Conservation (phyloP, 2,329 filamentous ascomycete species). For the Alternaria postmessia region DNA sequence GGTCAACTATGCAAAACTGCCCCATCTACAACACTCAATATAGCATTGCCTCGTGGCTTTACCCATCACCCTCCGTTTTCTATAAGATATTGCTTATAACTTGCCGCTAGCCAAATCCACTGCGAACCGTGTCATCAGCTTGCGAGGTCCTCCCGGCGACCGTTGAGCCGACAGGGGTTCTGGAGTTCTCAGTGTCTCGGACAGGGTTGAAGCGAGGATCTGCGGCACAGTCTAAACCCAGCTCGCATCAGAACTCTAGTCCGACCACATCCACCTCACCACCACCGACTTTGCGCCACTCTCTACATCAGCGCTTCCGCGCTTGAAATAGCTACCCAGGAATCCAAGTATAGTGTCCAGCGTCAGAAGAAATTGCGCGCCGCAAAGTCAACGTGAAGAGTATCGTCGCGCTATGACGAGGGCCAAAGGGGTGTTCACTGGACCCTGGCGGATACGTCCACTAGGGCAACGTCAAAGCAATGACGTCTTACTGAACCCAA, state of each 20-base stretch:
- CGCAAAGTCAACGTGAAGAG: conserved; percentile 12
- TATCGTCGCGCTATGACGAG: neutral
- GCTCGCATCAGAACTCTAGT: conserved; percentile 41
- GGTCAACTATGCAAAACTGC: neutral
- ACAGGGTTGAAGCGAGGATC: conserved; percentile 38
- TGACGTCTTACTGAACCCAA: conserved; percentile 16
- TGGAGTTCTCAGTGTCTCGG: conserved; percentile 36
- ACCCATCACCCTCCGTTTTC: conserved; percentile 4
- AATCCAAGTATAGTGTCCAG: conserved; percentile 26
- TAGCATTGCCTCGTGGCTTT: neutral
- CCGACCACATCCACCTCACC: conserved; percentile 34
- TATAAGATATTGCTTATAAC: conserved; percentile 17
- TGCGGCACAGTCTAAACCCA: conserved; percentile 41
- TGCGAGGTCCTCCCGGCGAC: conserved; percentile 17
- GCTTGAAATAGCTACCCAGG: conserved; percentile 23
- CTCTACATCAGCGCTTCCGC: conserved; percentile 23
- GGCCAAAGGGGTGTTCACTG: neutral
- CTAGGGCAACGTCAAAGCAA: conserved; percentile 4
- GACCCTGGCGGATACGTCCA: neutral
- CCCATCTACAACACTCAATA: neutral
- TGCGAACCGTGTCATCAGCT: conserved; percentile 24
- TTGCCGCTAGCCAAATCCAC: conserved; percentile 16
- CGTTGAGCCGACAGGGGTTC: conserved; percentile 29
- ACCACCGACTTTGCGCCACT: conserved; percentile 25
- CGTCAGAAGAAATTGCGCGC: conserved; percentile 24